phyloP scores from a whole-genome alignment of 2,329 filamentous ascomycete species.

The Ascochyta koolunga region DNA sequence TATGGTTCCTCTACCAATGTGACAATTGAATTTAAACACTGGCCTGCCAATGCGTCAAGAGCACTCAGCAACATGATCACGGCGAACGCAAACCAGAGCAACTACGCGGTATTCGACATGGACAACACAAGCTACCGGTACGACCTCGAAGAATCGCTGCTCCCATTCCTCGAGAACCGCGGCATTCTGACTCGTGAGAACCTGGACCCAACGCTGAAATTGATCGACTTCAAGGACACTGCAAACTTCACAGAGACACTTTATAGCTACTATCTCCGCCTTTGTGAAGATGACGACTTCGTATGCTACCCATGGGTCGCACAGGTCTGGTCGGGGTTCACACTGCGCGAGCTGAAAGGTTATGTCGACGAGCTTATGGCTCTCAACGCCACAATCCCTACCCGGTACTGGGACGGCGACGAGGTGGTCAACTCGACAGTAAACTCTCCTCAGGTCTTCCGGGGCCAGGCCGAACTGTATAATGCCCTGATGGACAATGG shows the following conservation, averaged over 20 bases:
- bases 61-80: slow-evolving; percentile 38
- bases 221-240: slow-evolving; percentile 42
- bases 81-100: slow-evolving; percentile 39
- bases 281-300: slow-evolving; percentile 39
- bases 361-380: slow-evolving; percentile 41
- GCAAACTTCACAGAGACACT: slow-evolving; percentile 39
- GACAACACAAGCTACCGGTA: slow-evolving; percentile 42
- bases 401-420: slow-evolving; percentile 36
- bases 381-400: slow-evolving; percentile 31
- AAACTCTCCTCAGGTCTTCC: slow-evolving; percentile 33
- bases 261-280: slow-evolving; percentile 40
- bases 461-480: slow-evolving; percentile 36
- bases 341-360: slow-evolving; percentile 32
- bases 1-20: slow-evolving; percentile 21
- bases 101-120: slow-evolving; percentile 42
- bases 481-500: slow-evolving; percentile 39
- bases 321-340: slow-evolving; percentile 38
- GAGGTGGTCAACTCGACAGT: slow-evolving; percentile 25
- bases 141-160: slow-evolving; percentile 38
- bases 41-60: slow-evolving; percentile 34
- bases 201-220: slow-evolving; percentile 35
- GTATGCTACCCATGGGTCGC: slow-evolving; percentile 41
- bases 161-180: slow-evolving; percentile 41
- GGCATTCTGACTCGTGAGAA: slow-evolving; percentile 39
- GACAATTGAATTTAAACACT: slow-evolving; percentile 29